Base-by-base conservation (phyloP, 768 basidiomycete species). In the Russula lepida region DNA sequence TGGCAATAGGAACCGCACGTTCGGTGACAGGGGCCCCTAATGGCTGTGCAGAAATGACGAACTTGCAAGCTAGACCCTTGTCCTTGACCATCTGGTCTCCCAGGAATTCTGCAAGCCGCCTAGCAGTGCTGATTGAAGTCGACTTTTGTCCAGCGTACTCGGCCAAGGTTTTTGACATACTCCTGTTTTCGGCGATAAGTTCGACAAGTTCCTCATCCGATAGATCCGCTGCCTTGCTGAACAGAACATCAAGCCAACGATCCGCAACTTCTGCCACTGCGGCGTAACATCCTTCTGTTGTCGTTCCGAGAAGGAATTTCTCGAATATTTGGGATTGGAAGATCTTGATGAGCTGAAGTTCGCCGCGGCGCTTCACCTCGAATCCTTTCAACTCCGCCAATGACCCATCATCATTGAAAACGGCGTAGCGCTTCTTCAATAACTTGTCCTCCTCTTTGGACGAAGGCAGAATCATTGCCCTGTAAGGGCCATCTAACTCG, bases 71-170 rank as follows among this genome's bases (percentile, higher is more conserved):
- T 19, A 99, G 84, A 59, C 97, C 97, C 71, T 98, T 99, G 76
- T 98, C 97, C 73, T 98, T 98, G 68, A 98, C 95, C 97, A 99
- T 99, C 68, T 94, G 90, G 70, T 94, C 86, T 33, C 97, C 97
- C 58, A 99, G 75, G 76, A 99, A 98, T 71, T 99, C 97, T 2
- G 97, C 94, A 23, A 99, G 79, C 61, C 97, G 86, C 66, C 82
- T 85, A 3, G 97, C 97, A 1, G 97, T 99, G 66, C 89, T 93
- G 75, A 99, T 99, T 1, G 95, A 97, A 0, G 97, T 99, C 32
- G 95, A 98, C 74, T 99, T 99, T 71, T 99, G 97, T 7, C 84
- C 86, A 4, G 81, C 97, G 70, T 99, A 98, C 73, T 98, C 97
- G 1, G 94, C 90, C 51, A 99, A 78, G 2, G 97, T 99, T 74